Evolutionary conservation across 148 eudicot genomes (phyloP).

Genomic region (Fagopyrum homotropicum): DNA sequence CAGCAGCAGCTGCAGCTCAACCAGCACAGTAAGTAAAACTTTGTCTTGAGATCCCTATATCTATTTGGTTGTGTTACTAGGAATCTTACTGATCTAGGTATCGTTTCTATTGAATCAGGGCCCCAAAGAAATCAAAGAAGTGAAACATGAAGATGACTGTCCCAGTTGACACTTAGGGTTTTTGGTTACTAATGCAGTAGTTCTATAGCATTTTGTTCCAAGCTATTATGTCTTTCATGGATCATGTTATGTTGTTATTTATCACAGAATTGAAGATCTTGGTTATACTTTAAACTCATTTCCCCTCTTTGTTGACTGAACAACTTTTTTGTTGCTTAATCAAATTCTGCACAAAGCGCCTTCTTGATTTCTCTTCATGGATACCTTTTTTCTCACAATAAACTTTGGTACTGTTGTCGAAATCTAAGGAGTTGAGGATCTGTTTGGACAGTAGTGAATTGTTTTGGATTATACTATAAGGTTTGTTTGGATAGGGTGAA

Average conservation of each 20-base stretch:
- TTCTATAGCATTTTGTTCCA: slow-evolving; percentile 26
- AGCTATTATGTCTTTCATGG: slow-evolving; percentile 21
- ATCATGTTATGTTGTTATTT: slow-evolving; percentile 18
- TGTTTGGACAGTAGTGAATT: too few species aligned
- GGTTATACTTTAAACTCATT: not conserved
- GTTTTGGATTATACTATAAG: too few species aligned
- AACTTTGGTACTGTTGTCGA: not conserved
- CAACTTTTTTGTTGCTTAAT: not conserved
- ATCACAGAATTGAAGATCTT: slow-evolving; percentile 1
- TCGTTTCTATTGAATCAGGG: not conserved
- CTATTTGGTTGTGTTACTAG: not conserved
- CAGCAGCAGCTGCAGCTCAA: slow-evolving; percentile 34
- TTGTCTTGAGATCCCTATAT: not conserved
- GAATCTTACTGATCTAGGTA: not conserved
- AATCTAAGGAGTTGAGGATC: too few species aligned
- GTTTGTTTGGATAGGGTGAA: too few species aligned
- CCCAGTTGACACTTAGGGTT: slow-evolving; percentile 19
- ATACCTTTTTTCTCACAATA: not conserved
- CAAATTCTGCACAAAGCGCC: not conserved
- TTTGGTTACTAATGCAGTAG: slow-evolving; percentile 21
- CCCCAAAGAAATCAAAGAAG: slow-evolving; percentile 17
- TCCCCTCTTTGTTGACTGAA: not conserved
- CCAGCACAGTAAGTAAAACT: slow-evolving; percentile 16
- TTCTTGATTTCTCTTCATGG: not conserved
- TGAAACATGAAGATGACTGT: slow-evolving; percentile 16